phyloP scores from a whole-genome alignment of 495 filamentous ascomycete genomes.

The Entonaema liquescens region DNA sequence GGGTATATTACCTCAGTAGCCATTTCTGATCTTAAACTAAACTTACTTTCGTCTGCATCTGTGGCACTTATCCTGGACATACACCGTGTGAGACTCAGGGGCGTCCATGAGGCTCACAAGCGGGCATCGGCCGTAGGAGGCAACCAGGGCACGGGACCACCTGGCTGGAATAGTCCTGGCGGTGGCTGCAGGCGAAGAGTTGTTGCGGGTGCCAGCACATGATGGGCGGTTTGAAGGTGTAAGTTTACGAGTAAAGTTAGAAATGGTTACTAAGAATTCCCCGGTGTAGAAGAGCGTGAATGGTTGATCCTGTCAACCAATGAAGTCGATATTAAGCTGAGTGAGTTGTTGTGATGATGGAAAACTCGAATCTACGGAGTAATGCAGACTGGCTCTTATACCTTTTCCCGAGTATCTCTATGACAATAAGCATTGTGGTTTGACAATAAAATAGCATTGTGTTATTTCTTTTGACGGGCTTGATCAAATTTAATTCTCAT shows the following conservation, averaged over 20 bases:
- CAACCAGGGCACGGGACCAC: slow-evolving; percentile 24
- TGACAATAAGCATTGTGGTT: neutral
- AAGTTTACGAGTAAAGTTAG: neutral
- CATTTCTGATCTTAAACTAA: neutral
- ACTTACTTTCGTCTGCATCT: slow-evolving; percentile 9
- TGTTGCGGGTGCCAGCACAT: slow-evolving; percentile 34
- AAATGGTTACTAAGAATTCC: neutral
- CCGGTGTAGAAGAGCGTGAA: slow-evolving; percentile 4
- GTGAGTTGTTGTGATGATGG: neutral
- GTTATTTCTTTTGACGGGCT: neutral
- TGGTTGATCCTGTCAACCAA: slow-evolving; percentile 1
- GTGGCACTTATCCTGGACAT: slow-evolving; percentile 1
- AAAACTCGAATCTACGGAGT: neutral
- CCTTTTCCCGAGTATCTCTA: neutral
- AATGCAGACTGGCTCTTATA: neutral
- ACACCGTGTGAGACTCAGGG: slow-evolving; percentile 10
- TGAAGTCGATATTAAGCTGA: neutral
- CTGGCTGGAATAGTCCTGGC: slow-evolving; percentile 22
- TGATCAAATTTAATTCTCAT: neutral
- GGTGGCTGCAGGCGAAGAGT: slow-evolving; percentile 19
- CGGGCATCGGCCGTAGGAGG: slow-evolving; percentile 28
- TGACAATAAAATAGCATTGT: neutral
- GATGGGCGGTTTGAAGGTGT: slow-evolving; percentile 4
- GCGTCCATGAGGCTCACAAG: slow-evolving; percentile 18
- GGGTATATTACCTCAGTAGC: slow-evolving; percentile 16